Base-by-base conservation (phyloP, 2,329 filamentous ascomycete species). In the Pestalotiopsis sp. region DNA sequence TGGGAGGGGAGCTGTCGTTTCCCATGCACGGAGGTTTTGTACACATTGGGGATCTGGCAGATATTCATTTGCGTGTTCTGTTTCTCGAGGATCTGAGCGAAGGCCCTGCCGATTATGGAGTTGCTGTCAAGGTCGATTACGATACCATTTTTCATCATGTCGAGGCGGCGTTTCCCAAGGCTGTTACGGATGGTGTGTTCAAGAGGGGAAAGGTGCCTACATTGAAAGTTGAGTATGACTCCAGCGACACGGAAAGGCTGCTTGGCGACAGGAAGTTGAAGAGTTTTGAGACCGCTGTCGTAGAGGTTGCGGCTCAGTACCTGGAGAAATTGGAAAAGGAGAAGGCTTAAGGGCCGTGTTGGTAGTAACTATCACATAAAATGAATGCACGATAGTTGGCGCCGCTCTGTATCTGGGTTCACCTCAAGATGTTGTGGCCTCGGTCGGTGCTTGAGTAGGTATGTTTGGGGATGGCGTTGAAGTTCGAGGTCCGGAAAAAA, bases 241-340 rank as follows among this genome's bases (percentile, higher is more conserved):
- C 73, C 23, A 71, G 67, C 5, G 69, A 74, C 2, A 23, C 52
- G 9, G 67, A 70, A 63, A 65, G 55, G 55, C 13, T 73, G 25
- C 67, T 76, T 0, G 72, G 73, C 2, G 45, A 7, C 17, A 45
- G 69, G 12, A 67, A 69, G 41, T 25, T 74, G 36, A 71, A 64
- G 49, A 69, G 49, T 45, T 74, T 74, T 39, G 71, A 75, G 14
- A 67, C 17, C 25, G 69, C 70, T 1, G 71, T 75, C 1, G 60
- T 73, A 23, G 73, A 75, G 36, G 74, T 74, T 2, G 74, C 72
- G 0, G 38, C 52, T 12, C 74, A 76, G 61, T 76, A 76, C 67
- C 72, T 76, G 13, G 73, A 75, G 68, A 70, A 52, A 45, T 13
- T 72, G 0, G 69, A 71, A 0, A 57, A 52, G 13, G 68, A 64